These are phyloP conservation scores for Saposhnikovia divaricata DNA, from an alignment of 129 eudicot species.

Conservation along the genomic window DNA sequence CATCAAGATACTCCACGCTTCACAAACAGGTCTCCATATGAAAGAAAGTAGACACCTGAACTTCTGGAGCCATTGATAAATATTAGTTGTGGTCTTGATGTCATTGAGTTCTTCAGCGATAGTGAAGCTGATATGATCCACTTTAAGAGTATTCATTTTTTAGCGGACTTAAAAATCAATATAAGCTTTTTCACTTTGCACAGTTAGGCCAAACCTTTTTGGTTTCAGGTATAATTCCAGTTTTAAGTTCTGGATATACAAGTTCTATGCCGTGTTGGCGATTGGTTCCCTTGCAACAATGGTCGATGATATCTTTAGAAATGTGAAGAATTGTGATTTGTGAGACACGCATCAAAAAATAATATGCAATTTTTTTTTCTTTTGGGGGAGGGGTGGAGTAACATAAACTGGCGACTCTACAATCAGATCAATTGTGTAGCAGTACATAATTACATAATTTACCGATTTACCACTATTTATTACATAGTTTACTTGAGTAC, in stretches of 20 bases:
- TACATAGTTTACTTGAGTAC: neutral
- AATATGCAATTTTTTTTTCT: too few relatives aligned
- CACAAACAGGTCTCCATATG: neutral
- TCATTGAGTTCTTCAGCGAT: neutral
- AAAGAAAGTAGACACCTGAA: neutral
- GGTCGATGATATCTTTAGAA: neutral
- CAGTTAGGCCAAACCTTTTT: neutral
- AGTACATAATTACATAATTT: too few relatives aligned
- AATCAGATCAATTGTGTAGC: too few relatives aligned
- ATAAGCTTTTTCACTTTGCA: neutral
- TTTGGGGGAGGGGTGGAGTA: too few relatives aligned
- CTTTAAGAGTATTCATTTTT: neutral
- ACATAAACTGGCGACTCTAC: too few relatives aligned
- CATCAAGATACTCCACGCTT: neutral
- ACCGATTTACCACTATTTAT: too few relatives aligned
- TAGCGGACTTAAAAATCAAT: too few relatives aligned
- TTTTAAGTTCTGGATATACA: neutral
- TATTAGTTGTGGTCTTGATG: neutral
- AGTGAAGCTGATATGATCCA: too few relatives aligned
- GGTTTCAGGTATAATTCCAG: neutral
- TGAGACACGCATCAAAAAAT: too few relatives aligned
- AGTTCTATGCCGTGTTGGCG: neutral
- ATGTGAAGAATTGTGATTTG: too few relatives aligned
- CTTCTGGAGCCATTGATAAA: neutral
- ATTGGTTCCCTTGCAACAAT: neutral